Evolutionary conservation across 176 grass and related monocot genomes (phyloP), one percentile per base, ranked within the genome.

Genomic region (Calamus simplicifolius): DNA sequence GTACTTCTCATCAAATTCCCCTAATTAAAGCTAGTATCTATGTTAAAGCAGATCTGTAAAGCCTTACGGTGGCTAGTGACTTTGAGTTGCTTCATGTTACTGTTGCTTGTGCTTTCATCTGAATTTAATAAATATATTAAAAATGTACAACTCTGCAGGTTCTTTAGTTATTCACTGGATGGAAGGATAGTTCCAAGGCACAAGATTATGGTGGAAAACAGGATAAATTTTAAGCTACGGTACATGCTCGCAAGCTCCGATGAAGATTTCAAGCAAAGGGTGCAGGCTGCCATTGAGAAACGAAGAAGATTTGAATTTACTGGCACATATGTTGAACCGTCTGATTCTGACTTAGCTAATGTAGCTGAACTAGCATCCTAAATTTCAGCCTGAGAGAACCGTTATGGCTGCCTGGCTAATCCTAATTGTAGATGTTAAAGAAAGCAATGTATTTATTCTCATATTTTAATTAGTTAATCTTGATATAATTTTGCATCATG

Each of bases 151-250:
- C 23, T 64, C 70, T 29, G 21, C 84, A 97, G 92, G 54, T 97
- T 97, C 56, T 88, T 97, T 77, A 97, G 92, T 61, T 91, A 97
- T 69, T 91, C 92, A 7, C 54, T 97, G 49, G 92, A 91, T 25
- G 78, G 77, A 23, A 88, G 75, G 53, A 97, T 91, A 75, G 74
- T 75, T 53, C 87, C 84, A 18, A 75, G 92, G 58, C 84, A 97
- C 54, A 27, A 59, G 73, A 75, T 84, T 50, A 69, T 91, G 67
- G 87, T 97, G 16, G 77, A 28, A 3, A 91, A 91, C 51, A 88
- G 84, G 58, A 67, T 91, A 58, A 91, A 91, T 70, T 88, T 97
- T 70, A 97, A 91, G 78, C 79, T 96, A 53, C 77, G 86, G 2
- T 96, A 89, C 61, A 96, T 96, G 85, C 62, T 96, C 50, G 51